Conservation (phyloP, 2,329 filamentous ascomycete genomes). For the Paraconiothyrium brasiliense region DNA sequence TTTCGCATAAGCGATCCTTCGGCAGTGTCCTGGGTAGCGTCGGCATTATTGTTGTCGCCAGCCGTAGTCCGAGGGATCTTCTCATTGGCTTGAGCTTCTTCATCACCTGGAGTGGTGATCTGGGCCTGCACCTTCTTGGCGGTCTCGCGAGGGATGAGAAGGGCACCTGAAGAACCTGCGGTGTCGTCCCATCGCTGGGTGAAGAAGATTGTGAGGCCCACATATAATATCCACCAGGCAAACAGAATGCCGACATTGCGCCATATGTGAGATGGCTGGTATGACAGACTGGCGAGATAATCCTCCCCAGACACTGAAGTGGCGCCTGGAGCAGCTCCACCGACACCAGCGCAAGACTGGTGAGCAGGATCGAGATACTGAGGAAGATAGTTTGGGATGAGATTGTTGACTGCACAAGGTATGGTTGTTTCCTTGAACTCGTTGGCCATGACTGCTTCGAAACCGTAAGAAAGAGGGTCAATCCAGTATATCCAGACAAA, state of each 20-base stretch:
- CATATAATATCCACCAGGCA: slow-evolving; percentile 54
- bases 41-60: not conserved
- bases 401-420: slow-evolving; percentile 59
- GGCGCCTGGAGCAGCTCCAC: slow-evolving; percentile 61
- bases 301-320: slow-evolving; percentile 65
- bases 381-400: slow-evolving; percentile 57
- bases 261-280: slow-evolving; percentile 38
- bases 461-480: slow-evolving; percentile 79
- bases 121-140: slow-evolving; percentile 31
- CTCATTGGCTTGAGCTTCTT: slow-evolving; percentile 56
- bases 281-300: slow-evolving; percentile 64
- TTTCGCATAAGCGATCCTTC: not conserved
- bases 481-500: slow-evolving; percentile 70
- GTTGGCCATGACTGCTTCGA: slow-evolving; percentile 75
- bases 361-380: slow-evolving; percentile 54
- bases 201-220: slow-evolving; percentile 65
- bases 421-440: slow-evolving; percentile 59
- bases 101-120: slow-evolving; percentile 51
- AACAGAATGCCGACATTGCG: slow-evolving; percentile 57
- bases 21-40: not conserved
- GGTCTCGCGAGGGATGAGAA: slow-evolving; percentile 67
- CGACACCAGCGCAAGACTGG: slow-evolving; percentile 67
- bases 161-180: slow-evolving; percentile 60
- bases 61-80: slow-evolving; percentile 21
- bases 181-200: slow-evolving; percentile 67